Evolutionary conservation across 2,329 filamentous ascomycete species (phyloP).

Genomic region (Nothopassalora personata): DNA sequence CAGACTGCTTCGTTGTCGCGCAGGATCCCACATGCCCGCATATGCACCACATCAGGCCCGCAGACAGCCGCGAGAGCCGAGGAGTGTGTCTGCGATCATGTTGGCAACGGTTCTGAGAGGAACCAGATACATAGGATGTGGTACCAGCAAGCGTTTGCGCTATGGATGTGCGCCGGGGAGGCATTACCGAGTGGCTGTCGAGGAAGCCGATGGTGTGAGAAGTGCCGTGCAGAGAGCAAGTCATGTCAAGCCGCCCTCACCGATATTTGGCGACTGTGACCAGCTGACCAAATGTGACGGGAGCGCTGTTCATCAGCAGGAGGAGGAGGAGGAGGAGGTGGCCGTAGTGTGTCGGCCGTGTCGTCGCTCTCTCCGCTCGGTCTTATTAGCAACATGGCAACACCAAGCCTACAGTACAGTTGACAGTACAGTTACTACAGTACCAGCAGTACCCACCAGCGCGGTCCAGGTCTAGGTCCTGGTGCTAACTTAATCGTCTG

Average conservation of each 20-base stretch:
- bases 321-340: no score
- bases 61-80: not conserved
- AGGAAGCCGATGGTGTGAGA: not conserved
- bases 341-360: no score
- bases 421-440: no score
- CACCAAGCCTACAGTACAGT: no score
- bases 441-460: not conserved
- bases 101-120: not conserved
- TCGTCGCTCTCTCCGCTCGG: no score
- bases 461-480: not conserved
- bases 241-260: not conserved
- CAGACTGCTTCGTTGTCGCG: not conserved
- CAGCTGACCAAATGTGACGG: not conserved
- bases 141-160: not conserved
- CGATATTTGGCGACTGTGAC: not conserved
- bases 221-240: not conserved
- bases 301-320: no score
- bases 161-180: not conserved
- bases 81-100: not conserved
- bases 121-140: not conserved
- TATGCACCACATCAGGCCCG: not conserved
- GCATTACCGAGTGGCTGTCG: not conserved
- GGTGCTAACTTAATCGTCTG: not conserved
- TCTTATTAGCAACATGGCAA: no score
- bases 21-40: not conserved